A percentile compares a stretch with the other conserved stretches of the same genome.
phyloP scores from a whole-genome alignment of 2,329 filamentous ascomycete genomes.

The Xylaria digitata region DNA sequence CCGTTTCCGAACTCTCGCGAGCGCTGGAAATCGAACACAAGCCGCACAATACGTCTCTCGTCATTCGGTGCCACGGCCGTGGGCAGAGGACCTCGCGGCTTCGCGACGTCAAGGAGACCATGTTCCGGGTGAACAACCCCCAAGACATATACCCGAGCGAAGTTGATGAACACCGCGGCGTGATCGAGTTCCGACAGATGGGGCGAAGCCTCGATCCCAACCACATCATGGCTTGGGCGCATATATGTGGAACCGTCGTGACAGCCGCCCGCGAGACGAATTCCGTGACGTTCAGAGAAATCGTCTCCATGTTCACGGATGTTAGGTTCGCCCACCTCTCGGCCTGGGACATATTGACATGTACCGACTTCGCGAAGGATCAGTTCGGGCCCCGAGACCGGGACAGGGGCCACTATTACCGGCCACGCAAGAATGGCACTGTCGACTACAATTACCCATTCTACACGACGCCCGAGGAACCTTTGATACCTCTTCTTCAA shows the following conservation, averaged over 20 bases:
- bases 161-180: conserved; percentile 36
- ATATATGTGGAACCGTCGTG: conserved; percentile 16
- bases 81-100: conserved; percentile 8
- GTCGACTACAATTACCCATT: conserved; percentile 8
- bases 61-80: conserved; percentile 28
- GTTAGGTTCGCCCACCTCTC: not conserved
- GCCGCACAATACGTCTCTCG: not conserved
- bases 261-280: not conserved
- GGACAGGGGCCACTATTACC: not conserved
- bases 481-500: not conserved
- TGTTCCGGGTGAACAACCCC: not conserved
- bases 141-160: conserved; percentile 1
- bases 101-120: not conserved
- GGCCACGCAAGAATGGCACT: not conserved
- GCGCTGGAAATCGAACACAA: conserved; percentile 12
- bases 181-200: conserved; percentile 41
- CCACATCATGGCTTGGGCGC: conserved; percentile 26
- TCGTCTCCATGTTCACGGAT: not conserved
- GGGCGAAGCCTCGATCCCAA: conserved; percentile 23
- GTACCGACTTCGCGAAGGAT: too few relatives aligned
- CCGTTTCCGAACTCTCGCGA: conserved; percentile 15
- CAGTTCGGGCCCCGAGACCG: not conserved
- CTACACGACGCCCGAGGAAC: not conserved
- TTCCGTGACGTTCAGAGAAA: not conserved
- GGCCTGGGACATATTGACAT: not conserved